These are phyloP conservation scores for Marchantia polymorpha DNA, from an alignment of 225 moss, liverwort and hornwort species.

Conservation along the genomic window DNA sequence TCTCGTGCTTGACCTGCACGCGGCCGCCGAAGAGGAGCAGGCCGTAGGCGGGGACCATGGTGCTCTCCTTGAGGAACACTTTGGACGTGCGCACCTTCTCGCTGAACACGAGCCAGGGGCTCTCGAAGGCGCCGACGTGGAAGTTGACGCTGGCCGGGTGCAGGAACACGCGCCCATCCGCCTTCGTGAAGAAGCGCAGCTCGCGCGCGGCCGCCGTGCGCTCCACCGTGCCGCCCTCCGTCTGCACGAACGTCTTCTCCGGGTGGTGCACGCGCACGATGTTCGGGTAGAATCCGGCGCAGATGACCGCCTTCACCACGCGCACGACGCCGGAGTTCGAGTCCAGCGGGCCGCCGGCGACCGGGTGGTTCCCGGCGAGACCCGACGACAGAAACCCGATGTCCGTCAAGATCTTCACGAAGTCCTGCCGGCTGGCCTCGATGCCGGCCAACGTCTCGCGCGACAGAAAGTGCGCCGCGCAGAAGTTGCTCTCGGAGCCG, in stretches of 20 bases:
- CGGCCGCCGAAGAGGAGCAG: conserved; percentile 70
- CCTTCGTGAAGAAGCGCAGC: conserved; percentile 71
- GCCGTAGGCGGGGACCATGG: conserved; percentile 73
- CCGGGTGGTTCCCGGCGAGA: too few relatives aligned
- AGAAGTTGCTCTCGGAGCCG: conserved; percentile 56
- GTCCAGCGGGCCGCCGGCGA: conserved; percentile 31
- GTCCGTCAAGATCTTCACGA: conserved; percentile 63
- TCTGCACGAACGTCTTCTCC: conserved; percentile 70
- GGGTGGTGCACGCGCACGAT: conserved; percentile 71
- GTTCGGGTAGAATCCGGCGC: conserved; percentile 81
- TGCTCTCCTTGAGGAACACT: conserved; percentile 67
- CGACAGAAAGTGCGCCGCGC: conserved; percentile 52
- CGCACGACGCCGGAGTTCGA: conserved; percentile 53
- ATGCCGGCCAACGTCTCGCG: conserved; percentile 63
- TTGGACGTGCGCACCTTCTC: conserved; percentile 80
- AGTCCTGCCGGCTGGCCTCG: conserved; percentile 66
- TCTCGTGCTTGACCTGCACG: conserved; percentile 72
- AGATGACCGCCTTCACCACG: conserved; percentile 76
- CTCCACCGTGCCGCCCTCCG: conserved; percentile 67
- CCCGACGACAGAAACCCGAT: conserved; percentile 59
- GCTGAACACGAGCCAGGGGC: conserved; percentile 71
- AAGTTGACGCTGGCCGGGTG: conserved; percentile 75
- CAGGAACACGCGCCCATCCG: conserved; percentile 70
- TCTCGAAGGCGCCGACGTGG: conserved; percentile 57
- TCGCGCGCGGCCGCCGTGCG: conserved; percentile 69